A percentile compares a stretch with the other conserved stretches of the same genome.
These are phyloP conservation scores for Cyclotella choctawhatcheeana DNA, from an alignment of 108 stramenopile species.

Conservation along the genomic window DNA sequence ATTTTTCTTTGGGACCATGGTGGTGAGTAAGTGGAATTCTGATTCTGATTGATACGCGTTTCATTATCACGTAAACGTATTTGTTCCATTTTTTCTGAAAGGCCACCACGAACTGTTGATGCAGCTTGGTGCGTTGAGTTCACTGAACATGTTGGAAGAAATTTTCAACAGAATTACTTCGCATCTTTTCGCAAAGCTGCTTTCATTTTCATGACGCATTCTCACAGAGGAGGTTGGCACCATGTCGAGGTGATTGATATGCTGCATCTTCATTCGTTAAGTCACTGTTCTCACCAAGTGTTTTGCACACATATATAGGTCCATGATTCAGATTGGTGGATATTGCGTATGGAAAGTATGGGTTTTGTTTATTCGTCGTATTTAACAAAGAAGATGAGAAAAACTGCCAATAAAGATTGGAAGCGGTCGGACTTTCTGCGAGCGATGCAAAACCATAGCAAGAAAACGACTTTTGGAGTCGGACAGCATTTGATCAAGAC, in stretches of 20 bases:
- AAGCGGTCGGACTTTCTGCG: constrained; percentile 17
- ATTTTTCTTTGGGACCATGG: constrained; percentile 82
- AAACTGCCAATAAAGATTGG: constrained; percentile 31
- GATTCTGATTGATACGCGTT: no score
- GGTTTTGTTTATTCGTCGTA: constrained; percentile 59
- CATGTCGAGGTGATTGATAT: constrained; percentile 70
- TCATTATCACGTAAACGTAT: no score
- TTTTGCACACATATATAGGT: constrained; percentile 73
- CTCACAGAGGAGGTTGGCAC: constrained; percentile 73
- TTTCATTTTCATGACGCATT: constrained; percentile 70
- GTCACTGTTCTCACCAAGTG: constrained; percentile 60
- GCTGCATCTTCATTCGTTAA: no score
- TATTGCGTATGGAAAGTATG: constrained; percentile 55
- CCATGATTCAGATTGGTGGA: constrained; percentile 71
- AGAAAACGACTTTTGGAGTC: constrained; percentile 10
- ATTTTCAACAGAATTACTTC: constrained; percentile 76
- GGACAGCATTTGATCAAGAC: constrained; percentile 51
- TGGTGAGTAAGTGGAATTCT: no score
- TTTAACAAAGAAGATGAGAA: constrained; percentile 51
- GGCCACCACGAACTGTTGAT: constrained; percentile 30
- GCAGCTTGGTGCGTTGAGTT: constrained; percentile 85
- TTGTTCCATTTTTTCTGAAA: constrained; percentile 21
- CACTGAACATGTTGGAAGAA: constrained; percentile 59
- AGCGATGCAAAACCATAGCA: constrained; percentile 22
- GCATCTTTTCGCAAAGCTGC: constrained; percentile 80